phyloP scores from a whole-genome alignment of 2,329 filamentous ascomycete species.

The Periconia macrospinosa region DNA sequence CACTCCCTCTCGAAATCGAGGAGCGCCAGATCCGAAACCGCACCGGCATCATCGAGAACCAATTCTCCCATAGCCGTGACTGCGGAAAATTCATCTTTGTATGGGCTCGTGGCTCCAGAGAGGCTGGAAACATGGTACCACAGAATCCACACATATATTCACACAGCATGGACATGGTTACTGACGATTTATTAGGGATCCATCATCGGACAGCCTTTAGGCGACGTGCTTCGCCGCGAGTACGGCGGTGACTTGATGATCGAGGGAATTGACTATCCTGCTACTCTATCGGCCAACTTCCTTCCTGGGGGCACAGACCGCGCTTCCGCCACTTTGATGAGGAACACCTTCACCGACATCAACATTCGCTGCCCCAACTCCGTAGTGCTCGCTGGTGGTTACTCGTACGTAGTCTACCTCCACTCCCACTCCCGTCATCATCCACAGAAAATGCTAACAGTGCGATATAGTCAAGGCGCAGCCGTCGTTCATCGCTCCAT shows the following conservation, averaged over 20 bases:
- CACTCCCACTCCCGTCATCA: background rate
- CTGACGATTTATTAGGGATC: conserved; percentile 31
- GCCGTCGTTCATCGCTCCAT: conserved; percentile 21
- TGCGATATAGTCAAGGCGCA: conserved; percentile 12
- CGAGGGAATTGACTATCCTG: conserved; percentile 10
- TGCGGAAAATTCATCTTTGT: conserved; percentile 47
- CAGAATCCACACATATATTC: conserved; percentile 9
- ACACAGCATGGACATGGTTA: background rate
- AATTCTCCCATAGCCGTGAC: conserved; percentile 26
- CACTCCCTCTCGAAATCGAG: conserved; percentile 1
- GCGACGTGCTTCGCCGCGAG: conserved; percentile 4
- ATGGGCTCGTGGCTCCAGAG: conserved; percentile 50
- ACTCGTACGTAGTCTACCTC: conserved; percentile 4
- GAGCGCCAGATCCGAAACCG: conserved; percentile 4
- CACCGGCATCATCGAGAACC: conserved; percentile 20
- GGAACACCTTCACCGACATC: conserved; percentile 1
- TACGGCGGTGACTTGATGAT: conserved; percentile 2
- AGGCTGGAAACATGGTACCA: conserved; percentile 47
- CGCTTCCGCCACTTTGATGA: background rate
- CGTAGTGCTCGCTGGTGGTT: conserved; percentile 9
- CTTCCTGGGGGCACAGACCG: conserved; percentile 5
- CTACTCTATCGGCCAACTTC: conserved; percentile 8
- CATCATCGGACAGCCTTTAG: conserved; percentile 6
- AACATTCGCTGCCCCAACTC: conserved; percentile 13
- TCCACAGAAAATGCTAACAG: background rate